Percentiles rank a stretch among this genome's conserved stretches.
Conservation (phyloP, 768 basidiomycete genomes). For the Suillus americanus region DNA sequence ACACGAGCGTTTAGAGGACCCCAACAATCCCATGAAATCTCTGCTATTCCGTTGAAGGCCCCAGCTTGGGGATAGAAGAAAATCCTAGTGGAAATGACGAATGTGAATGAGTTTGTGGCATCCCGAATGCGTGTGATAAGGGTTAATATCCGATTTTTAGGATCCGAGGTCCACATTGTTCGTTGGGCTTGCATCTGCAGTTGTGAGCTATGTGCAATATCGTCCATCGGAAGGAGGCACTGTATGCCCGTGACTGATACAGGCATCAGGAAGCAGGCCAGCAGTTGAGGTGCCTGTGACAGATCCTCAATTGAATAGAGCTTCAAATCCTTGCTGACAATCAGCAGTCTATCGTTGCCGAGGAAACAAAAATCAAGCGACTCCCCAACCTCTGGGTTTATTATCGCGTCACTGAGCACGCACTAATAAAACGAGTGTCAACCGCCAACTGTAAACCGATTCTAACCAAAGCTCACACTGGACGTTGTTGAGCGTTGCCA, state of each 20-base stretch:
- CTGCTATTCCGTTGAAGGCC: background rate
- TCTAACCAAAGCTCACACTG: background rate
- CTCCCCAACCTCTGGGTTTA: background rate
- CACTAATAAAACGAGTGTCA: background rate
- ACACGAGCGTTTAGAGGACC: slow-evolving; percentile 4
- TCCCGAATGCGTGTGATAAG: background rate
- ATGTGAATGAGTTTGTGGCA: background rate
- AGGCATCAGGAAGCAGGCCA: background rate
- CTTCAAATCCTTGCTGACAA: background rate
- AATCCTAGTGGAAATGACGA: slow-evolving; percentile 1
- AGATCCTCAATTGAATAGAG: slow-evolving; percentile 5
- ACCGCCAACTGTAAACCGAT: background rate
- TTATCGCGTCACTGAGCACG: background rate
- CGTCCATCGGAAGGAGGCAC: background rate
- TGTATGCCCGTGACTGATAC: background rate
- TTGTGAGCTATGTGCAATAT: background rate
- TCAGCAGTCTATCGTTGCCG: slow-evolving; percentile 4
- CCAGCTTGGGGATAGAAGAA: background rate
- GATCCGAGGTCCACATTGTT: slow-evolving; percentile 1
- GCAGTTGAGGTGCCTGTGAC: background rate
- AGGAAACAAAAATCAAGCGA: slow-evolving; percentile 8
- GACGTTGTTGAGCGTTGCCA: slow-evolving; percentile 3
- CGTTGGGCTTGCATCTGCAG: background rate
- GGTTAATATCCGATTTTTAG: slow-evolving; percentile 3
- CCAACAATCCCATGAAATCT: slow-evolving; percentile 4